Evolutionary conservation across 306 rosid species (phyloP), one percentile per base, ranked within the genome.

Genomic region (Trifolium subterraneum): DNA sequence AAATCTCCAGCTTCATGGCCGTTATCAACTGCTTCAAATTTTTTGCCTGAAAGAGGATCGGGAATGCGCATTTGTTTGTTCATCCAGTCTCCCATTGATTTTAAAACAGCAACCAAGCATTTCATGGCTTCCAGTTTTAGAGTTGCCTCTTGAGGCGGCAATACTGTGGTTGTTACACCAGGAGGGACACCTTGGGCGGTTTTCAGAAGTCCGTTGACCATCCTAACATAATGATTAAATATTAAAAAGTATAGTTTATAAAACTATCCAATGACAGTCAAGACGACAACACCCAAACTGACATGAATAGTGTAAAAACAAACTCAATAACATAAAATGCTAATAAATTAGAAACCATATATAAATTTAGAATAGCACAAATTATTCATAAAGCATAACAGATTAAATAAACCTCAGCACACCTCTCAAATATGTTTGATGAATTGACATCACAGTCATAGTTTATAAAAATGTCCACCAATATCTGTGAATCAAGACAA

Each of bases 401-500:
- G 68, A 78, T 41, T 72, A 58, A 70, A 63, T 20, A 71, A 61
- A 67, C 63, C 68, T 72, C 50, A 45, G 54, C 92, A 71, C 71
- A 95, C 99, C 99, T 90, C 86, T 95, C 99, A 84, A 92, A 95
- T 83, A 95, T 95, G 90, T 95, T 95, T 59, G 99, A 87, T 73
- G 99, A 92, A 90, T 88, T 95, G 90, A 95, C 99, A 88, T 95
- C 99, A 66, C 99, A 95, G 76, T 95, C 98, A 68, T 95, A 95
- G 72, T 95, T 95, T 82, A 92, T 89, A 75, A 95, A 95, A 84
- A 95, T 90, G 84, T 95, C 98, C 11, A 95, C 99, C 84, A 95
- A 85, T 85, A 92, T 90, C 85, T 88, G 99, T 64, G 99, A 95
- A 89, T 95, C 99, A 81, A 87, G 87, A 75, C 91, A 92, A 33